A percentile compares a stretch with the other conserved stretches of the same genome.
phyloP scores from a whole-genome alignment of 768 basidiomycete species.

The Phanerochaete sordida region DNA sequence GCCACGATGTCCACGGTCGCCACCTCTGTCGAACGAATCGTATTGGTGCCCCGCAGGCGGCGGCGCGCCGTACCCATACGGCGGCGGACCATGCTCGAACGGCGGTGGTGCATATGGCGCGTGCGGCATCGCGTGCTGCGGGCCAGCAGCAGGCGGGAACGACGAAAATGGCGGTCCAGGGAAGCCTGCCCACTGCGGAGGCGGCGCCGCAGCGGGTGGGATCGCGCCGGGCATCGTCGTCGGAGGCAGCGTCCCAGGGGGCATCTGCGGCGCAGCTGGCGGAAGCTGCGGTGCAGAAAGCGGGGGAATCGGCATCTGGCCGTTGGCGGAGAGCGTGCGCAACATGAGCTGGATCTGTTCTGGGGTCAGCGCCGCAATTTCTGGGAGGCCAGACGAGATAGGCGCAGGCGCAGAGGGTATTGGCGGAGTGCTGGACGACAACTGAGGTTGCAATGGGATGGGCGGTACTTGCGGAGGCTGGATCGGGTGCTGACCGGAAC shows the following conservation, averaged over 20 bases:
- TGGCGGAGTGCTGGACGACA: neutral
- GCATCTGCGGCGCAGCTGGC: slow-evolving; percentile 22
- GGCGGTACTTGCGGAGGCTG: neutral
- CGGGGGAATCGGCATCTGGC: slow-evolving; percentile 26
- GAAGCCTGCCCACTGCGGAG: slow-evolving; percentile 4
- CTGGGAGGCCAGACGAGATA: slow-evolving; percentile 33
- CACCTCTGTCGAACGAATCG: slow-evolving; percentile 8
- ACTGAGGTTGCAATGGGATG: neutral
- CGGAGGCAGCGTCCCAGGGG: slow-evolving; percentile 4
- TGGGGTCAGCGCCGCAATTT: slow-evolving; percentile 70
- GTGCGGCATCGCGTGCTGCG: neutral
- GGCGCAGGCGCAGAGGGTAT: slow-evolving; percentile 15
- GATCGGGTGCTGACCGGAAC: neutral
- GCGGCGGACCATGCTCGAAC: neutral
- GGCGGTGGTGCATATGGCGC: neutral
- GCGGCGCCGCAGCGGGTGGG: neutral
- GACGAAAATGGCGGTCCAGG: neutral
- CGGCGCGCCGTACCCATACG: neutral
- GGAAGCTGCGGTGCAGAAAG: slow-evolving; percentile 28
- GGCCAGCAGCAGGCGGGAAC: neutral
- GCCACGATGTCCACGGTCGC: slow-evolving; percentile 1
- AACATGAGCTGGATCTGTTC: slow-evolving; percentile 74
- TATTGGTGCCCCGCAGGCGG: slow-evolving; percentile 1
- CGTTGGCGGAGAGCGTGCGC: slow-evolving; percentile 48
- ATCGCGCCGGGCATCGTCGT: neutral